Base-by-base conservation (phyloP, 306 rosid genomes). In the Luffa aegyptiaca region DNA sequence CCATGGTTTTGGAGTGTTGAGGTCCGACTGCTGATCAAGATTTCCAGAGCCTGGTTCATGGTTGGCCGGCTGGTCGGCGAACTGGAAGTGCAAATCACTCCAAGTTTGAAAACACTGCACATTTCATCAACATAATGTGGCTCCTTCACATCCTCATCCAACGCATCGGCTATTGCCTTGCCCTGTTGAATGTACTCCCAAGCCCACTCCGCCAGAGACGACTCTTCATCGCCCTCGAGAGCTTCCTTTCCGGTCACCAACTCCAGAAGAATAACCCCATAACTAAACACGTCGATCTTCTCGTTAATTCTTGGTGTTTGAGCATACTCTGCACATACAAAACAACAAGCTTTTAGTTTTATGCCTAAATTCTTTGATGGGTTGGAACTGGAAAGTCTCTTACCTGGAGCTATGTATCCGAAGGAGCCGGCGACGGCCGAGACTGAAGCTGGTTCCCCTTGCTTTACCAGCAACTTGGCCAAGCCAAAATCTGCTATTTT, bases 331-430 rank as follows among this genome's bases (percentile, higher is more conserved):
- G 88, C 86, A 85, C 31, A 36, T 14, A 14, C 8, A 59, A 57
- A 31, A 2, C 18, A 31, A 61, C 41, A 62, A 14, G 31, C 31
- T 45, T 21, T 45, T 20, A 61, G 68, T 21, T 78, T 56, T 14
- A 26, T 26, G 37, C 31, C 7, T 14, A 17, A 55, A 55, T 37
- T 76, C 39, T 56, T 39, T 11, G 9, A 20, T 55, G 66, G 31
- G 9, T 76, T 17, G 37, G 35, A 20, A 39, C 10, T 9, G 69
- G 26, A 14, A 70, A 5, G 39, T 73, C 41, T 39, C n/a, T 68
- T 66, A 95, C 97, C 97, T 84, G 98, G 98, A 79, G 98, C 98
- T 79, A 95, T 86, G 85, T 95, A 95, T 82, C 98, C 98, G 41
- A 95, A 80, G 21, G 98, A 89, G 20, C 98, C 98, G n/a, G 86